A percentile compares a stretch with the other conserved stretches of the same genome.
Conservation (phyloP, 73 alveolate species). For the Stentor coeruleus region DNA sequence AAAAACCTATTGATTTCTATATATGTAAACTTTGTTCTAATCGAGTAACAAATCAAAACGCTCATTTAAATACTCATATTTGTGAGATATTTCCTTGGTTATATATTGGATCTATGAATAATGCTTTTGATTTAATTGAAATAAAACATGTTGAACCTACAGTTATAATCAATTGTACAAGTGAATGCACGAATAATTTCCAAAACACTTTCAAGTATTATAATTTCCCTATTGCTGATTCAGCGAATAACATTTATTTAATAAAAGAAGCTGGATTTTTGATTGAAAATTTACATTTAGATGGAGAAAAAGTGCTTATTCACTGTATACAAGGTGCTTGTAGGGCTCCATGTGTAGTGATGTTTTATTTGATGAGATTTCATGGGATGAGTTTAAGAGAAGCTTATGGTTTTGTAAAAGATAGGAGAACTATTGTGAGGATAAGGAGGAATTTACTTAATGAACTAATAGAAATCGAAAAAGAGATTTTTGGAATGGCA, state of each 20-base stretch:
- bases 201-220: not conserved
- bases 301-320: not conserved
- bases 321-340: not conserved
- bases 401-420: not conserved
- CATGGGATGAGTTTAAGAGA: not conserved
- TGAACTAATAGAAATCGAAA: not conserved
- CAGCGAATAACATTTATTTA: not conserved
- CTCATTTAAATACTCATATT: not conserved
- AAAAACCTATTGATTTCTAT: not conserved
- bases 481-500: not conserved
- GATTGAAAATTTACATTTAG: not conserved
- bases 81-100: not conserved
- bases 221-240: not conserved
- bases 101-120: not conserved
- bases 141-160: not conserved
- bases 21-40: not conserved
- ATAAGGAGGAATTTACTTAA: not conserved
- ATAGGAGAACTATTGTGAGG: not conserved
- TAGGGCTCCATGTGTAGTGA: not conserved
- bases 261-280: not conserved
- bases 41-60: not conserved
- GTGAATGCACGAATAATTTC: not conserved
- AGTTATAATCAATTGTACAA: not conserved
- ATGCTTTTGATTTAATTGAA: not conserved
- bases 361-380: not conserved